Evolutionary conservation across 257 asterid genomes (phyloP).

Genomic region (Nicotiana benthamiana): DNA sequence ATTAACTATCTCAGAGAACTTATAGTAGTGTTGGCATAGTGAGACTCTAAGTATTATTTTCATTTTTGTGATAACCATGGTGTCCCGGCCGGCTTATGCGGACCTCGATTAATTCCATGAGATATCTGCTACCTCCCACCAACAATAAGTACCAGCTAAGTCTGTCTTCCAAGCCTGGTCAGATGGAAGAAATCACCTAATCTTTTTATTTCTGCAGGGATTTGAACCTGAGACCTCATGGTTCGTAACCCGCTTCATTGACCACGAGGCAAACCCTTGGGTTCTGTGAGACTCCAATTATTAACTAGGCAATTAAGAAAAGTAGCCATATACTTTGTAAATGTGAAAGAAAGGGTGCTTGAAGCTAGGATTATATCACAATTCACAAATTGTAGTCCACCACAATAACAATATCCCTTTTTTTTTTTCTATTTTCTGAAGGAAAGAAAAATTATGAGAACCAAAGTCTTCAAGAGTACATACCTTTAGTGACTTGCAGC

Average conservation of each 20-base stretch:
- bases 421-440: background rate
- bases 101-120: no score
- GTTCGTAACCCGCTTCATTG: no score
- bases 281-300: background rate
- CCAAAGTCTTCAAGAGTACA: background rate
- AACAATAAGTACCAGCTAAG: no score
- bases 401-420: background rate
- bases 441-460: background rate
- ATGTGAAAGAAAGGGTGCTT: background rate
- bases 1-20: background rate
- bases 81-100: no score
- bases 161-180: no score
- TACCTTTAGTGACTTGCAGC: constrained; percentile 75
- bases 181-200: no score
- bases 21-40: background rate
- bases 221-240: no score
- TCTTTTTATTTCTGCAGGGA: no score
- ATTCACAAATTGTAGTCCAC: no score
- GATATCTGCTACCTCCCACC: no score
- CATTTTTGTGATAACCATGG: no score
- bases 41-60: background rate
- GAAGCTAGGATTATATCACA: background rate
- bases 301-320: background rate
- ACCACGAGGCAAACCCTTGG: no score
- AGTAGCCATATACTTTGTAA: background rate